phyloP scores from a whole-genome alignment of 257 asterid genomes.

The Datura wrightii region DNA sequence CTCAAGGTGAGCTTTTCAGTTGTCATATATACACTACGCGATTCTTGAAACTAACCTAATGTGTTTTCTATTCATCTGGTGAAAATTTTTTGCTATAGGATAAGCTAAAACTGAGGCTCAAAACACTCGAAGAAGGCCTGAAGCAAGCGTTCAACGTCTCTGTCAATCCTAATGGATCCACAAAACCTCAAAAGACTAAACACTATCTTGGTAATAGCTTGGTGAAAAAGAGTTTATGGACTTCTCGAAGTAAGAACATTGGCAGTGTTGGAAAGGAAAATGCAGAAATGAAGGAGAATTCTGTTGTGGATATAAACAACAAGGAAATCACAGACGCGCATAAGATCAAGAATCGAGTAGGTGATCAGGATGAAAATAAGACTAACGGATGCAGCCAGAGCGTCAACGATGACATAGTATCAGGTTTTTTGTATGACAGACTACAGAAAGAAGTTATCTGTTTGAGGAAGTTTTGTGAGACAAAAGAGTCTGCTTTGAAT shows the following conservation, averaged over 20 bases:
- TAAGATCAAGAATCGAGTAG: conserved; percentile 36
- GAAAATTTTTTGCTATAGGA: conserved; percentile 54
- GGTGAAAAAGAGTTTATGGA: conserved; percentile 62
- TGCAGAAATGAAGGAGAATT: conserved; percentile 50
- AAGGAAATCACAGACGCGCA: conserved; percentile 42
- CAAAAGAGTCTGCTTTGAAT: conserved; percentile 56
- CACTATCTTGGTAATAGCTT: conserved; percentile 53
- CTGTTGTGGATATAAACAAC: conserved; percentile 26
- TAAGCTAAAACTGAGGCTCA: conserved; percentile 81
- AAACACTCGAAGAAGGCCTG: conserved; percentile 80
- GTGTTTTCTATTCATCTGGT: not conserved
- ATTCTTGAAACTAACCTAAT: not conserved
- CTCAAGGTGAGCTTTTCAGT: conserved; percentile 59
- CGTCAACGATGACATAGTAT: conserved; percentile 63
- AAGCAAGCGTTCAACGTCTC: conserved; percentile 48
- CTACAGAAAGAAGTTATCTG: conserved; percentile 86
- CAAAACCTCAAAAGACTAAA: conserved; percentile 53
- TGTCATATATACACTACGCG: not conserved
- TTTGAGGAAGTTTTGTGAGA: conserved; percentile 67
- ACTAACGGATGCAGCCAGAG: conserved; percentile 37
- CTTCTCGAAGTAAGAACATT: conserved; percentile 54
- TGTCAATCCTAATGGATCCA: conserved; percentile 46
- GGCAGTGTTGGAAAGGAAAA: conserved; percentile 70
- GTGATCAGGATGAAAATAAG: conserved; percentile 41
- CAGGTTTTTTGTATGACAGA: conserved; percentile 81